These are phyloP conservation scores for Hydrangea macrophylla DNA, from an alignment of 148 eudicot genomes.

Conservation along the genomic window DNA sequence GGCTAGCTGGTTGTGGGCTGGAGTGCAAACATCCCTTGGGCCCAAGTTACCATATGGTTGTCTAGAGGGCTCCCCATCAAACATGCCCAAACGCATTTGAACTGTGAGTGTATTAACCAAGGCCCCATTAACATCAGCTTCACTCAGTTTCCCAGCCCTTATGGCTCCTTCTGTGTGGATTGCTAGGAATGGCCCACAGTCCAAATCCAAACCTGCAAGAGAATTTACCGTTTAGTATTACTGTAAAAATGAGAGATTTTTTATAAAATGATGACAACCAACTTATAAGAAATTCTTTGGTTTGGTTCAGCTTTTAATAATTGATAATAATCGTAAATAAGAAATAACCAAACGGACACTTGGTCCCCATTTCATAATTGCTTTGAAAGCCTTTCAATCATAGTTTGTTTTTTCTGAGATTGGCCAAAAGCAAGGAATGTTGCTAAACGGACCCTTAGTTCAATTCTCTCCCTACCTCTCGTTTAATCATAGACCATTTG, in stretches of 20 bases:
- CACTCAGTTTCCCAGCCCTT: constrained; percentile 43
- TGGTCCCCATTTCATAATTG: too few relatives aligned
- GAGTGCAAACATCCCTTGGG: constrained; percentile 61
- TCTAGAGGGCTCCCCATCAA: constrained; percentile 65
- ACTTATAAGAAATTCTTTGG: neutral
- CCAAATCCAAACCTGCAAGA: constrained; percentile 74
- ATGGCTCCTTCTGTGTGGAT: constrained; percentile 68
- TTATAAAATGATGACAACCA: too few relatives aligned
- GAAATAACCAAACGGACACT: too few relatives aligned
- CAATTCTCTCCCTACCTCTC: too few relatives aligned
- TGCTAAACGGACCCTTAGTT: too few relatives aligned
- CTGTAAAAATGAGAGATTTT: too few relatives aligned
- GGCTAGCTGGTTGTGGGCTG: constrained; percentile 70
- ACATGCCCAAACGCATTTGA: constrained; percentile 95
- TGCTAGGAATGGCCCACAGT: constrained; percentile 91
- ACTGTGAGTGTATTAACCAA: constrained; percentile 53
- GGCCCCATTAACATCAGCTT: constrained; percentile 70
- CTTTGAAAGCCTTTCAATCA: too few relatives aligned
- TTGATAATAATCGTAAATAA: too few relatives aligned
- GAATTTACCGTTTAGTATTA: too few relatives aligned
- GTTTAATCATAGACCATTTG: too few relatives aligned
- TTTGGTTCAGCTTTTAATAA: neutral
- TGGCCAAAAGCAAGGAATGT: too few relatives aligned
- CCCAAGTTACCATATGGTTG: constrained; percentile 67
- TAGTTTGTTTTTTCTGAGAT: too few relatives aligned